phyloP scores from a whole-genome alignment of 2,329 filamentous ascomycete species.

The Stachybotrys echinatus region DNA sequence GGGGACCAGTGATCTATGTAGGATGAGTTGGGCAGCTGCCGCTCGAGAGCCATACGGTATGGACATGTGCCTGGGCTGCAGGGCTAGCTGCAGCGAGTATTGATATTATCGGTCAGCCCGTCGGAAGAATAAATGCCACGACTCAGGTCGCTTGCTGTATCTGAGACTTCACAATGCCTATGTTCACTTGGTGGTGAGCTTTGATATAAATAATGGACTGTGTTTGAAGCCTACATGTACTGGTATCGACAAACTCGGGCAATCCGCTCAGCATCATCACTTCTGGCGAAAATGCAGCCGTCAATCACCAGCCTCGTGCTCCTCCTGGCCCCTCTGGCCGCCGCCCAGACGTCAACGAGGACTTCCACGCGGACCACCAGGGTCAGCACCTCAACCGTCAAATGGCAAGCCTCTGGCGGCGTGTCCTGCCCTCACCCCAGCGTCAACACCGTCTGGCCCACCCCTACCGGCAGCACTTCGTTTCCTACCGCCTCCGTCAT shows the following conservation, averaged over 20 bases:
- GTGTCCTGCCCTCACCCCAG: neutral
- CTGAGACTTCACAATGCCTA: neutral
- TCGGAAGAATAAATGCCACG: neutral
- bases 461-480: neutral
- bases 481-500: slow-evolving; percentile 1
- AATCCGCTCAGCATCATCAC: too few species aligned
- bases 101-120: neutral
- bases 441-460: neutral
- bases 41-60: too few species aligned
- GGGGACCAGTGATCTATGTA: too few species aligned
- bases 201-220: neutral
- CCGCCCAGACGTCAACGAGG: neutral
- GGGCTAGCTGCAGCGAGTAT: neutral
- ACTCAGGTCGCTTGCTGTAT: neutral
- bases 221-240: too few species aligned
- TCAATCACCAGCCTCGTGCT: neutral
- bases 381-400: neutral
- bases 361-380: neutral
- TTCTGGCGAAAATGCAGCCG: neutral
- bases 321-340: neutral
- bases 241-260: too few species aligned
- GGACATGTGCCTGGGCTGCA: neutral
- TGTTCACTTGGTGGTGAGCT: neutral
- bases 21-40: too few species aligned
- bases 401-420: slow-evolving; percentile 1